Percentiles rank a stretch among this genome's conserved stretches.
Evolutionary conservation across 2,329 filamentous ascomycete species (phyloP).

Genomic region (Biscogniauxia mediterranea): DNA sequence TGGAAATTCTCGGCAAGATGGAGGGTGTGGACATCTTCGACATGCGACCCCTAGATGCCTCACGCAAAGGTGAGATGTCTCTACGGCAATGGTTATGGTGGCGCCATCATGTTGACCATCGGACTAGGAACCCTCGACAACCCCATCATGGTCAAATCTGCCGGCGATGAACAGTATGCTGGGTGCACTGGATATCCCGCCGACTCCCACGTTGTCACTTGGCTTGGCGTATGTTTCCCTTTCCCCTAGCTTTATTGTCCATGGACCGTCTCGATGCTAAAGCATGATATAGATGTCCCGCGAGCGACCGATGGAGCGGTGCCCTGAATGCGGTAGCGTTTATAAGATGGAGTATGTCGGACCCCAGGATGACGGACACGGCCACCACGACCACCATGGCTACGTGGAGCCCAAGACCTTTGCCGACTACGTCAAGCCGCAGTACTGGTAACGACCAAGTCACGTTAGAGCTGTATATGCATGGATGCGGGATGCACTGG

Average conservation of each 20-base stretch:
- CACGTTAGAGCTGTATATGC: background rate
- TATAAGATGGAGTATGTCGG: slow-evolving; percentile 99
- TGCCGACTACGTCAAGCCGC: slow-evolving; percentile 90
- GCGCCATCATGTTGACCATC: slow-evolving; percentile 23
- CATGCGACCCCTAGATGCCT: slow-evolving; percentile 93
- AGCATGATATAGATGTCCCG: slow-evolving; percentile 65
- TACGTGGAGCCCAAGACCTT: slow-evolving; percentile 92
- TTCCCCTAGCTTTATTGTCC: slow-evolving; percentile 1
- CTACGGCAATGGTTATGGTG: background rate
- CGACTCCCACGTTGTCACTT: slow-evolving; percentile 87
- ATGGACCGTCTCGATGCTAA: background rate
- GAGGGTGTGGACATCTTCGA: slow-evolving; percentile 97
- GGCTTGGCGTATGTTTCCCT: slow-evolving; percentile 73
- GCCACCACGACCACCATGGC: slow-evolving; percentile 57
- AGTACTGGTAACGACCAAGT: slow-evolving; percentile 72
- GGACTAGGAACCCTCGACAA: slow-evolving; percentile 77
- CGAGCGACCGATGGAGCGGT: slow-evolving; percentile 89
- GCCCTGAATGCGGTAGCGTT: slow-evolving; percentile 92
- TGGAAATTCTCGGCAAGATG: slow-evolving; percentile 99
- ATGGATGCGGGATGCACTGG: slow-evolving; percentile 2
- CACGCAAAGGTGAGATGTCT: slow-evolving; percentile 66
- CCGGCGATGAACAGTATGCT: slow-evolving; percentile 92
- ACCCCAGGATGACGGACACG: slow-evolving; percentile 65
- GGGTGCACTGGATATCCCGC: slow-evolving; percentile 94
- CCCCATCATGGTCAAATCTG: slow-evolving; percentile 87